Evolutionary conservation across 441 rosid genomes (phyloP).

Genomic region (Cnidoscolus chayamansa): DNA sequence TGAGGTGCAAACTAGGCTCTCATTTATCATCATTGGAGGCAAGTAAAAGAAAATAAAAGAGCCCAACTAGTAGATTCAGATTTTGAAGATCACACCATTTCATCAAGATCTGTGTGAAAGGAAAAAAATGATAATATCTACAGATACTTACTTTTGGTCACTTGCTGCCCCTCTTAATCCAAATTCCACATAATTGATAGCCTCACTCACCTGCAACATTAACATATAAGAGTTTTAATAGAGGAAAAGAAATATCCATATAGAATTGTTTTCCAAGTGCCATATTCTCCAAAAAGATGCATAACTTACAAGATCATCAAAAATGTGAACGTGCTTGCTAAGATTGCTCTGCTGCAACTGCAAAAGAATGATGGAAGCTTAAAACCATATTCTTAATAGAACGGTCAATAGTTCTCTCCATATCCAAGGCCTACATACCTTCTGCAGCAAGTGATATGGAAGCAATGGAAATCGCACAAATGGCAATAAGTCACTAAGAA

Average conservation of each 20-base stretch:
- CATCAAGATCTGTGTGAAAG: neutral
- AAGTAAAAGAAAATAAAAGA: neutral
- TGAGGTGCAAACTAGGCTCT: neutral
- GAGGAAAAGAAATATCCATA: neutral
- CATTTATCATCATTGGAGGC: neutral
- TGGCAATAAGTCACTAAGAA: slow-evolving; percentile 54
- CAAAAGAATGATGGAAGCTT: slow-evolving; percentile 31
- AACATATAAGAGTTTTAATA: slow-evolving; percentile 17
- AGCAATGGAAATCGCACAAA: slow-evolving; percentile 82
- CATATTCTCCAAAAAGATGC: slow-evolving; percentile 3
- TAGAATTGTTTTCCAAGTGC: slow-evolving; percentile 4
- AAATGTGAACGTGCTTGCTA: slow-evolving; percentile 36
- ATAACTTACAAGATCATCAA: slow-evolving; percentile 64
- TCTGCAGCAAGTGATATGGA: slow-evolving; percentile 61
- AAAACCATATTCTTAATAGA: slow-evolving; percentile 9
- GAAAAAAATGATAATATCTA: neutral
- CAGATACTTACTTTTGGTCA: slow-evolving; percentile 50
- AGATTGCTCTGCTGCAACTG: slow-evolving; percentile 79
- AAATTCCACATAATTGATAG: slow-evolving; percentile 38
- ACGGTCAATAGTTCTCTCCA: slow-evolving; percentile 12
- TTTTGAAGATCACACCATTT: neutral
- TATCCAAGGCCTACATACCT: slow-evolving; percentile 42
- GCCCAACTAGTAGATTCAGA: neutral
- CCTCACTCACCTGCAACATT: slow-evolving; percentile 64
- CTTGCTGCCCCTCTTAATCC: slow-evolving; percentile 45